A percentile compares a stretch with the other conserved stretches of the same genome.
phyloP scores from a whole-genome alignment of 306 rosid species.

The Calophaca sinica region DNA sequence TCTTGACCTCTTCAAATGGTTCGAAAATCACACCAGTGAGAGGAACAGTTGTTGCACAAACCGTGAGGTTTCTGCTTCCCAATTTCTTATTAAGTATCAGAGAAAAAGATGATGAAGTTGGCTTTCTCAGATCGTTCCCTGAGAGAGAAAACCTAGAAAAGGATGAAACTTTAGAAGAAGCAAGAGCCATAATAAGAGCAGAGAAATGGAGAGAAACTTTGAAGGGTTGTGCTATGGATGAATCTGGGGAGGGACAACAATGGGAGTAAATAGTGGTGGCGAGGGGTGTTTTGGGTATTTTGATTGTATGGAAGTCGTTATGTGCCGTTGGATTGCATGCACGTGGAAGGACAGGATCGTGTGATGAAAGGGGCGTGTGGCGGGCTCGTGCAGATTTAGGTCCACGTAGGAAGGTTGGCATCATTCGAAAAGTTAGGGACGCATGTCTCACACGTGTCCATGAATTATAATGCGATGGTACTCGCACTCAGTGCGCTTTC shows the following conservation, averaged over 20 bases:
- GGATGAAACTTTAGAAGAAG: slow-evolving; percentile 45
- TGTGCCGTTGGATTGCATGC: slow-evolving; percentile 46
- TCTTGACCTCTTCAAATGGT: slow-evolving; percentile 65
- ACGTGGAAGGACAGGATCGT: slow-evolving; percentile 38
- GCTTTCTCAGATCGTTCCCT: slow-evolving; percentile 29
- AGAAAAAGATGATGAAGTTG: background rate
- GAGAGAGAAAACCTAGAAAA: slow-evolving; percentile 38
- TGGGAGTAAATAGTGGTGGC: background rate
- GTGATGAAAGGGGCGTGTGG: slow-evolving; percentile 65
- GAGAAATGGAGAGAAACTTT: slow-evolving; percentile 20
- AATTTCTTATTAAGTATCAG: slow-evolving; percentile 9
- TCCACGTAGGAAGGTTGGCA: slow-evolving; percentile 27
- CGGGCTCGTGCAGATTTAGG: slow-evolving; percentile 54
- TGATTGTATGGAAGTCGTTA: background rate
- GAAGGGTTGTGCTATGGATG: slow-evolving; percentile 18
- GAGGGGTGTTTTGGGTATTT: slow-evolving; percentile 41
- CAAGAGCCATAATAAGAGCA: slow-evolving; percentile 48
- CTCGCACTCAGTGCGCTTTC: background rate
- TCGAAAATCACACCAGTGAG: slow-evolving; percentile 53
- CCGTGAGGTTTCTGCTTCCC: slow-evolving; percentile 43
- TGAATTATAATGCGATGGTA: background rate
- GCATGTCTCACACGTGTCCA: slow-evolving; percentile 39
- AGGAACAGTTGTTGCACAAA: slow-evolving; percentile 45
- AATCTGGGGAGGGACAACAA: slow-evolving; percentile 2
- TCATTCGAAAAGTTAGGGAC: slow-evolving; percentile 14